Percentiles rank a stretch among this genome's conserved stretches.
Evolutionary conservation across 1,139 yeast genomes (phyloP).

Genomic region (Candida dubliniensis): DNA sequence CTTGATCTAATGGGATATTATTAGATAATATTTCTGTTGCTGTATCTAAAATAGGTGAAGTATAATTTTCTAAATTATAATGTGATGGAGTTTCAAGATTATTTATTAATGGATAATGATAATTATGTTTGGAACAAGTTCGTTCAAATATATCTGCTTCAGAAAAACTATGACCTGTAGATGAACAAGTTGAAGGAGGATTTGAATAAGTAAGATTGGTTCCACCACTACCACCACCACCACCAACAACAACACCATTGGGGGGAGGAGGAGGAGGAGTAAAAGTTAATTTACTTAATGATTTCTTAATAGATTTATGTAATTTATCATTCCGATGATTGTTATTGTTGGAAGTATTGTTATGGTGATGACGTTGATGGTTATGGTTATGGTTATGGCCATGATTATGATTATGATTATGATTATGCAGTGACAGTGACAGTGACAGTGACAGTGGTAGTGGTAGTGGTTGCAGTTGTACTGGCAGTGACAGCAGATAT

Average conservation of each 20-base stretch:
- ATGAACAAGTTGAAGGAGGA: neutral
- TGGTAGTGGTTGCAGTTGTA: neutral
- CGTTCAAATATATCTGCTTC: constrained; percentile 17
- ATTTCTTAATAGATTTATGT: constrained; percentile 11
- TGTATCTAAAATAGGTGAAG: constrained; percentile 33
- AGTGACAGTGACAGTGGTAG: neutral
- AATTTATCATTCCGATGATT: constrained; percentile 7
- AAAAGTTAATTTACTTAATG: constrained; percentile 13
- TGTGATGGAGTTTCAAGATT: constrained; percentile 23
- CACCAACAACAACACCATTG: too few species aligned
- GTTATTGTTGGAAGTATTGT: neutral
- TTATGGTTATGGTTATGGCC: neutral
- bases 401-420: neutral
- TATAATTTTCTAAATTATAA: constrained; percentile 29
- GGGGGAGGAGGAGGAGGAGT: constrained; percentile 7
- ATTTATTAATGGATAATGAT: constrained; percentile 3
- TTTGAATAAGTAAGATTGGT: too few species aligned
- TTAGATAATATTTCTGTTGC: constrained; percentile 31
- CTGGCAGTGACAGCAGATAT: neutral
- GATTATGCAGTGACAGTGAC: neutral
- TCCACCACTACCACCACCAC: too few species aligned
- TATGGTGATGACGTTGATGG: neutral
- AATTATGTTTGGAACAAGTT: constrained; percentile 8
- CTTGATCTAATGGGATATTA: constrained; percentile 24
- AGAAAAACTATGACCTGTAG: constrained; percentile 4